Conservation (phyloP, 139 green algal species). For the Chlamydomonas asymmetrica region DNA sequence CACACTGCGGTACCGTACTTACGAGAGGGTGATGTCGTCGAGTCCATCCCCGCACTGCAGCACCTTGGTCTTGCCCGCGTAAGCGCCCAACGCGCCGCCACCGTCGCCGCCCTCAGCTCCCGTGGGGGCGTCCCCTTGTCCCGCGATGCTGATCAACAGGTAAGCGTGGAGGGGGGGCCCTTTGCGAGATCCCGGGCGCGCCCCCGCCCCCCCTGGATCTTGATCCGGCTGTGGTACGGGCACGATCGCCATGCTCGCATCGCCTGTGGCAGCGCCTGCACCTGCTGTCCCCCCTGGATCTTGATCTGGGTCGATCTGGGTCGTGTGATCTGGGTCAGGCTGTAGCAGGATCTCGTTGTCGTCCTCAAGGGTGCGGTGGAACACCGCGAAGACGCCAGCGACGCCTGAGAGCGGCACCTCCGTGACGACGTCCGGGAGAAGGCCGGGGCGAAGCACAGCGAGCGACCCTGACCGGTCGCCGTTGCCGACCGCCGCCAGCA, state of each 20-base stretch:
- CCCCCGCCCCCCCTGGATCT: neutral
- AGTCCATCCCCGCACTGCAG: slow-evolving; percentile 74
- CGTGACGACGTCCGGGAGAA: slow-evolving; percentile 78
- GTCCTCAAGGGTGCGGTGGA: slow-evolving; percentile 41
- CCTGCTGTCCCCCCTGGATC: neutral
- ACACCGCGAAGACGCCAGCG: slow-evolving; percentile 76
- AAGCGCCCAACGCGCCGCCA: no score
- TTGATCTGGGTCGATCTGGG: neutral
- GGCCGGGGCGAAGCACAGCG: slow-evolving; percentile 61
- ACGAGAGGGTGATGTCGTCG: slow-evolving; percentile 59
- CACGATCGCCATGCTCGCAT: neutral
- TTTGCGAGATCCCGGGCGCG: neutral
- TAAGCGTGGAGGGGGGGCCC: slow-evolving; percentile 65
- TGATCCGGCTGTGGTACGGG: neutral
- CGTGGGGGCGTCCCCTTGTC: neutral
- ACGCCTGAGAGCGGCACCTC: slow-evolving; percentile 65
- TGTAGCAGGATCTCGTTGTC: neutral
- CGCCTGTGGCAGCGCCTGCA: neutral
- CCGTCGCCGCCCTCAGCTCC: no score
- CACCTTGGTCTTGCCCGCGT: slow-evolving; percentile 84
- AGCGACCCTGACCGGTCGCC: slow-evolving; percentile 58
- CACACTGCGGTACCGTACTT: no score
- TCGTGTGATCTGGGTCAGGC: no score
- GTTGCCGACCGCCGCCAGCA: neutral
- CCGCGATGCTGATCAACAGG: slow-evolving; percentile 68